Evolutionary conservation across 768 basidiomycete genomes (phyloP), one percentile per base, ranked within the genome.

Genomic region (Lactarius akahatsu): DNA sequence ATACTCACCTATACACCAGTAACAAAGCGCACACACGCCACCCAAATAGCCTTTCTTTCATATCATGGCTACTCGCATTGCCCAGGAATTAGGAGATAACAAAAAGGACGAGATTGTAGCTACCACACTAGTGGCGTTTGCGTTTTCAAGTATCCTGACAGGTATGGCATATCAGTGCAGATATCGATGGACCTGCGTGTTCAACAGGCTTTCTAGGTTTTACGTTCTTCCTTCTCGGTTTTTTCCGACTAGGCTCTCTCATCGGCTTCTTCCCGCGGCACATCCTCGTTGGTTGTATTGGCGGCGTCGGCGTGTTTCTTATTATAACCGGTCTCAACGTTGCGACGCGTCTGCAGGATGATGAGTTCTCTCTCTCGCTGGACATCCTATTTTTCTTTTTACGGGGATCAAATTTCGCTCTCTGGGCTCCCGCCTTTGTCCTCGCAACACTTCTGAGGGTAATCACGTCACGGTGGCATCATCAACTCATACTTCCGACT

Each of bases 201-300:
- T 66, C 55, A 20, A 45, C 20, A 18, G 55, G 16, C 28, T 57
- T 56, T 20, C 6, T 50, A 88, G 90, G 90, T 23, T 74, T 95
- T 23, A 81, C 91, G 0, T 97, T 97, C 77, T 87, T 96, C 76
- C 76, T 91, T n/a, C 83, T 98, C 23, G 95, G 95, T 16, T 85
- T 83, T 18, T 86, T 96, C 70, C 86, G 86, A 55, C 82, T 98
- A 15, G 96, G 96, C 2, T 82, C 85, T 7, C 77, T 98, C 10
- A 89, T 97, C 41, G 95, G 95, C 1, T 98, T 98, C 78, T 98
- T 98, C 78, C 96, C 96, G 20, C 82, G 96, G 16, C 95, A 97
- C 73, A 97, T 98, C 73, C 84, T 98, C 34, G 92, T 99, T n/a
- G 96, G 96, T 16, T 91, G 90, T 72, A 98, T 98, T 47, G 96